Evolutionary conservation across 345 rosid genomes (phyloP), one percentile per base, ranked within the genome.

Genomic region (Zanthoxylum bungeanum): DNA sequence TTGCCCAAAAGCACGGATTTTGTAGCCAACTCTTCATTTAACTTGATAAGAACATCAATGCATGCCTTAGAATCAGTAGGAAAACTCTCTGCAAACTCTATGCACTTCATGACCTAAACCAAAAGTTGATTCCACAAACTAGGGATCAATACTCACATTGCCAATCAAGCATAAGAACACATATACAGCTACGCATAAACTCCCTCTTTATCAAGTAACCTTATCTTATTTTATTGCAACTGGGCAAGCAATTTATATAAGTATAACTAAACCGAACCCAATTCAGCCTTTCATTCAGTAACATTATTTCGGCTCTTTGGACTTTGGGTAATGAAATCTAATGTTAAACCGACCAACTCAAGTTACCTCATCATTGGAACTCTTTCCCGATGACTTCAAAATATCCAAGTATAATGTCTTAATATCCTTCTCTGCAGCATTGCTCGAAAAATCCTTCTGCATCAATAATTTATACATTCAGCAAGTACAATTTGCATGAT

Each of bases 101-200:
- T 71, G 97, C 97, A 94, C 67, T 86, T 90, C 76, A 74, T 73
- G 70, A 90, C 90, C 98, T 94, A 75, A 81, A 67, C 60, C n/a
- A n/a, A 31, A 49, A 58, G 46, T 57, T 53, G 19, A 34, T 10
- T 71, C 69, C 66, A 24, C 28, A 24, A 36, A 74, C n/a, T 14
- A 39, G 4, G 47, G 52, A 57, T 28, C 6, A 5, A 69, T 59
- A 57, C 5, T 30, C 1, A 68, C n/a, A 25, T 27, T 2, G 47
- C 30, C 27, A 72, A 57, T 47, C 16, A 57, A 71, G 64, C 63
- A 62, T 39, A 65, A 33, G 22, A 49, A 25, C 22, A 72, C 4
- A 21, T 34, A 11, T 19, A 51, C 9, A 33, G 39, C 46, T 25
- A 21, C 27, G 27, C 51, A 47, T 24, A 51, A 14, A 52, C 33